Evolutionary conservation across 495 filamentous ascomycete genomes (phyloP).

Genomic region (Tuber microsphaerosporum): DNA sequence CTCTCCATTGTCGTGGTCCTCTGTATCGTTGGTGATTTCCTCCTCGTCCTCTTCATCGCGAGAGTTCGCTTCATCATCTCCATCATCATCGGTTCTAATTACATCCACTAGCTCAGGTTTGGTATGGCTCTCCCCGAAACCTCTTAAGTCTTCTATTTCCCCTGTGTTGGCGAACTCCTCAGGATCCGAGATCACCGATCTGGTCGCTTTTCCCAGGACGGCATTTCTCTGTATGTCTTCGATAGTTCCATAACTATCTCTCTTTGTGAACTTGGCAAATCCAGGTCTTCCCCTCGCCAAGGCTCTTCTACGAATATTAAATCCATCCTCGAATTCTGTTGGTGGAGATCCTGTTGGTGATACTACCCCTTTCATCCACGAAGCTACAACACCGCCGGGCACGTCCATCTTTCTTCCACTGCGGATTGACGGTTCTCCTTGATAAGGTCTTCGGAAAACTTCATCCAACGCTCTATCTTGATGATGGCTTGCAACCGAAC

Average conservation of each 20-base stretch:
- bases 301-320: constrained; percentile 17
- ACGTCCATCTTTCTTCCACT: constrained; percentile 46
- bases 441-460: constrained; percentile 66
- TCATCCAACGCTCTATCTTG: constrained; percentile 89
- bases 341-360: constrained; percentile 25
- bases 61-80: constrained; percentile 83
- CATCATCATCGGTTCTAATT: constrained; percentile 62
- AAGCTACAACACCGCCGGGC: constrained; percentile 53
- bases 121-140: constrained; percentile 18
- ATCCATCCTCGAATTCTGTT: constrained; percentile 22
- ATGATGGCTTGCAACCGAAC: constrained; percentile 45
- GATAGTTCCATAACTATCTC: constrained; percentile 24
- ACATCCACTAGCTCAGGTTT: background rate
- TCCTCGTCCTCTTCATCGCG: constrained; percentile 53
- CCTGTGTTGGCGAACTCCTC: constrained; percentile 45
- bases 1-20: constrained; percentile 7
- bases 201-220: constrained; percentile 33
- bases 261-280: constrained; percentile 1
- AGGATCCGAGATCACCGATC: constrained; percentile 55
- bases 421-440: constrained; percentile 42
- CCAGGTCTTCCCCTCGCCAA: constrained; percentile 16
- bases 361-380: constrained; percentile 61
- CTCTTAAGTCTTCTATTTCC: constrained; percentile 28
- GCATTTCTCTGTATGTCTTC: constrained; percentile 37
- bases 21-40: constrained; percentile 43